Evolutionary conservation across 352 stramenopile species (phyloP).

Genomic region (Phytopythium boreale): DNA sequence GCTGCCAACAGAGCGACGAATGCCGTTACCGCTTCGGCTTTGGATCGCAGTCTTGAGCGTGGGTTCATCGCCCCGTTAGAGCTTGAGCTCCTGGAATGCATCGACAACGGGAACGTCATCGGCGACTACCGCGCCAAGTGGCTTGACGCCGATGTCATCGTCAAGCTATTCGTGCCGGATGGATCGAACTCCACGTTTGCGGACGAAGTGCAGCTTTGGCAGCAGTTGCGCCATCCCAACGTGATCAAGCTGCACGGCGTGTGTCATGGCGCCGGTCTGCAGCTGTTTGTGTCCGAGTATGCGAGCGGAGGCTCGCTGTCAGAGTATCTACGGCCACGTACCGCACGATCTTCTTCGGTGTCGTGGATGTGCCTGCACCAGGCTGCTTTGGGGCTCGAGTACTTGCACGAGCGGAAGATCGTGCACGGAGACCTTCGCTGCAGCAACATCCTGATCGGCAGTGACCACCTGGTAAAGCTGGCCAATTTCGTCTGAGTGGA

Average conservation of each 20-base stretch:
- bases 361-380: not conserved
- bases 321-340: not conserved
- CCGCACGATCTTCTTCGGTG: not conserved
- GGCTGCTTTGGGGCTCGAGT: not conserved
- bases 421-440: not conserved
- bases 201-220: conserved; percentile 11
- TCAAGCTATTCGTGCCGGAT: conserved; percentile 7
- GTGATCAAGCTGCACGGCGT: conserved; percentile 16
- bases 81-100: not conserved
- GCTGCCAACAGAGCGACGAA: too few species aligned
- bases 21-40: too few species aligned
- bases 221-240: conserved; percentile 16
- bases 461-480: not conserved
- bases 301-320: conserved; percentile 3
- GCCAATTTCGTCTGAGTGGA: not conserved
- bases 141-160: not conserved
- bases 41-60: too few species aligned
- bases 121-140: not conserved
- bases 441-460: conserved; percentile 2
- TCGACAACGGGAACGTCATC: not conserved
- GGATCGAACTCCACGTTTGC: conserved; percentile 1
- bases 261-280: not conserved
- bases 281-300: conserved; percentile 17
- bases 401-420: not conserved
- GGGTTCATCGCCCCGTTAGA: not conserved